phyloP scores from a whole-genome alignment of 176 grass and related monocot genomes.

The Echinochloa phyllopogon region DNA sequence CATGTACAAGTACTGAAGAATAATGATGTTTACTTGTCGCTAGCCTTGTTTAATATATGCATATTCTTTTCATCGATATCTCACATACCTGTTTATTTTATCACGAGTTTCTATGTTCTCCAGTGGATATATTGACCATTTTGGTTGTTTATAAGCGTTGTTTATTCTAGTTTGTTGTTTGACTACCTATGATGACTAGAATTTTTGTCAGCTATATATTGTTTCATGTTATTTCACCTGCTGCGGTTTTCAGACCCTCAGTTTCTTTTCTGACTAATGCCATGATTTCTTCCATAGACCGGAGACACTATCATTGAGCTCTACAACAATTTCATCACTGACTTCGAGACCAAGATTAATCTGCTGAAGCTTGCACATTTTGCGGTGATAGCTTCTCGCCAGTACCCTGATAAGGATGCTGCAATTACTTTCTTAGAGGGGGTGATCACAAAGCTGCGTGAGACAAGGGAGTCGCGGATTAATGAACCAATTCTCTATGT shows the following conservation, averaged over 20 bases:
- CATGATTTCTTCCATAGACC: conserved; percentile 47
- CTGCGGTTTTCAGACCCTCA: not conserved
- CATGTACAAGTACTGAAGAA: not conserved
- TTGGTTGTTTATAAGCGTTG: not conserved
- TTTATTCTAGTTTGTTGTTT: not conserved
- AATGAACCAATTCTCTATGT: conserved; percentile 80
- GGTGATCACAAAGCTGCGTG: conserved; percentile 69
- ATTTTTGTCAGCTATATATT: not conserved
- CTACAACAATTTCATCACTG: conserved; percentile 88
- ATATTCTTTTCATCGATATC: not conserved
- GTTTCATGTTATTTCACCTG: not conserved
- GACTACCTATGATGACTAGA: not conserved
- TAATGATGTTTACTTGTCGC: not conserved
- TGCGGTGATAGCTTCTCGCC: conserved; percentile 71
- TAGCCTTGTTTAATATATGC: not conserved
- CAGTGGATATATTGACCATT: not conserved
- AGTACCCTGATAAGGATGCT: conserved; percentile 79
- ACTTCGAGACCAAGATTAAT: conserved; percentile 94
- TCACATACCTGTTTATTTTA: not conserved
- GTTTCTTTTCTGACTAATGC: not conserved
- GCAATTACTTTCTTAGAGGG: conserved; percentile 80
- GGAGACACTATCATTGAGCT: conserved; percentile 89
- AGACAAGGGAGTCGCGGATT: conserved; percentile 65
- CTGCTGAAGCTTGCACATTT: conserved; percentile 89
- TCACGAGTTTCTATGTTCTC: not conserved